These are phyloP conservation scores for Hygrophorus pudorinus DNA, from an alignment of 768 basidiomycete genomes.

Conservation along the genomic window DNA sequence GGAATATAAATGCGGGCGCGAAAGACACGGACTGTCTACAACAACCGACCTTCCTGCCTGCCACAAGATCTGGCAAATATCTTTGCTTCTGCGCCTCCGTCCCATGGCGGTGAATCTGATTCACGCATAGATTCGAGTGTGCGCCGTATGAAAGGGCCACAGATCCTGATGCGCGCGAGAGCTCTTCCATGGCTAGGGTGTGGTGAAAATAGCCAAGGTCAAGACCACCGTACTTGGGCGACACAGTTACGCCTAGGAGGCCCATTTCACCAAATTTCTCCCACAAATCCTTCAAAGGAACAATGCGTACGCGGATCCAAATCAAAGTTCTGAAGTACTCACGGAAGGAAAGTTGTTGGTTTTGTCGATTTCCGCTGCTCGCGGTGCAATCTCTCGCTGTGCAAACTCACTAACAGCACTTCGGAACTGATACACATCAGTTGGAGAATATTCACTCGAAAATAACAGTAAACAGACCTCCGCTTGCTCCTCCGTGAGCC, in stretches of 20 bases:
- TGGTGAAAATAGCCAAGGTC: slow-evolving; percentile 80
- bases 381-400: slow-evolving; percentile 73
- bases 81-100: slow-evolving; percentile 75
- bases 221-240: slow-evolving; percentile 73
- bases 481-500: slow-evolving; percentile 68
- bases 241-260: slow-evolving; percentile 78
- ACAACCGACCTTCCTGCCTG: slow-evolving; percentile 60
- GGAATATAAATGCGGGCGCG: too few species aligned
- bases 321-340: slow-evolving; percentile 14
- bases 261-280: slow-evolving; percentile 90
- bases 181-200: slow-evolving; percentile 89
- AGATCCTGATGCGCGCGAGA: slow-evolving; percentile 85
- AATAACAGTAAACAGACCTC: slow-evolving; percentile 41
- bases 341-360: slow-evolving; percentile 76
- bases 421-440: slow-evolving; percentile 48
- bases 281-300: slow-evolving; percentile 59
- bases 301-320: slow-evolving; percentile 2
- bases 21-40: too few species aligned
- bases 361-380: slow-evolving; percentile 80
- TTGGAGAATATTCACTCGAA: background rate
- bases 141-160: slow-evolving; percentile 90
- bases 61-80: slow-evolving; percentile 73
- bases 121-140: slow-evolving; percentile 84
- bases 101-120: slow-evolving; percentile 79
- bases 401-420: slow-evolving; percentile 74